Conservation (phyloP, 306 rosid species). For the Urtica urens region DNA sequence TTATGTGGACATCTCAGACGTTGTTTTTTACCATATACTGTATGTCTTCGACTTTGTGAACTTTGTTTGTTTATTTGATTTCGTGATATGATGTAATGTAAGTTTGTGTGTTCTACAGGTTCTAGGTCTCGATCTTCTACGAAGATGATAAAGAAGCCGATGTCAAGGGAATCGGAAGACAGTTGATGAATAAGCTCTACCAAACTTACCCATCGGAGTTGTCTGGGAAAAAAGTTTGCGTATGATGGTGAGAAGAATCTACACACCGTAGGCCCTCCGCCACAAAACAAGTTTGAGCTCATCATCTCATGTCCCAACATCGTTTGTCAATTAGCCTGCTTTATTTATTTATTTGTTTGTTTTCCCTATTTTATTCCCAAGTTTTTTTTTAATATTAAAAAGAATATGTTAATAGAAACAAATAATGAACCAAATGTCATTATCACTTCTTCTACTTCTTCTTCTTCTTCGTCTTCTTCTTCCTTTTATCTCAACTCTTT, state of each 20-base stretch:
- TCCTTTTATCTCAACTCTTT: too few relatives aligned
- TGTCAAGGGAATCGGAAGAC: slow-evolving; percentile 63
- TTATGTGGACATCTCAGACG: slow-evolving; percentile 38
- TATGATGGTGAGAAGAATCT: slow-evolving; percentile 71
- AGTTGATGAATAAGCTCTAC: slow-evolving; percentile 54
- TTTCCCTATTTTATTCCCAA: too few relatives aligned
- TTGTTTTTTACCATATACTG: slow-evolving; percentile 75
- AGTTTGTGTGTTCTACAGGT: slow-evolving; percentile 7
- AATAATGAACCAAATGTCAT: too few relatives aligned
- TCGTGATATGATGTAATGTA: not conserved
- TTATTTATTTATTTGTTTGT: too few relatives aligned
- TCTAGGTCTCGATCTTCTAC: slow-evolving; percentile 53
- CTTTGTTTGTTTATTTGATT: too few relatives aligned
- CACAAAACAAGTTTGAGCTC: slow-evolving; percentile 42
- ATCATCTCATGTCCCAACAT: too few relatives aligned
- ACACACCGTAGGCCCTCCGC: slow-evolving; percentile 64
- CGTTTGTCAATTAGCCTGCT: too few relatives aligned
- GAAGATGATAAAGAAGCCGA: slow-evolving; percentile 49
- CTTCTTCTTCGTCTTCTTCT: too few relatives aligned
- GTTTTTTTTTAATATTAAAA: too few relatives aligned
- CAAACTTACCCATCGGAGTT: slow-evolving; percentile 57
- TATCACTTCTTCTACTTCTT: too few relatives aligned
- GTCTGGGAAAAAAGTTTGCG: slow-evolving; percentile 45
- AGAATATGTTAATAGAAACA: too few relatives aligned
- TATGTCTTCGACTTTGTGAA: too few relatives aligned